Conservation (phyloP, 768 basidiomycete genomes). For the Cystobasidiopsis lactophilus region DNA sequence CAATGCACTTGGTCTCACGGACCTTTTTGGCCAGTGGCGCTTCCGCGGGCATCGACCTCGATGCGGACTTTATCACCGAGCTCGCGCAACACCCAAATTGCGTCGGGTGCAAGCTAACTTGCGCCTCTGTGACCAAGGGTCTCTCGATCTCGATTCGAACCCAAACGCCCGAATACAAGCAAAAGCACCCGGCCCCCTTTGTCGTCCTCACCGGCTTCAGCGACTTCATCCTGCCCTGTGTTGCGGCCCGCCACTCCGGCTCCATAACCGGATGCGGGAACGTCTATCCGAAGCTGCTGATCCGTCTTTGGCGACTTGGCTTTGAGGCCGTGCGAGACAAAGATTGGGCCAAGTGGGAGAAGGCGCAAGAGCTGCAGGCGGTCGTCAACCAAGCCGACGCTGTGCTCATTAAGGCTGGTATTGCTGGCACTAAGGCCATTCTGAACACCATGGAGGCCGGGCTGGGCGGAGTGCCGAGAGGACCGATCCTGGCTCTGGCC, state of each 20-base stretch:
- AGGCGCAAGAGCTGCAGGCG: constrained; percentile 25
- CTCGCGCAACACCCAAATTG: constrained; percentile 62
- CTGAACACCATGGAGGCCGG: constrained; percentile 23
- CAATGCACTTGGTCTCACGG: background rate
- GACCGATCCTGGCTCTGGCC: constrained; percentile 24
- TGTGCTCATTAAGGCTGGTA: constrained; percentile 25
- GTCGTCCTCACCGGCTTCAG: constrained; percentile 49
- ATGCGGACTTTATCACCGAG: constrained; percentile 48
- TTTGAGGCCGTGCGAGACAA: constrained; percentile 21
- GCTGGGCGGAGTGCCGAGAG: constrained; percentile 22
- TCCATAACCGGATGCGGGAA: constrained; percentile 35
- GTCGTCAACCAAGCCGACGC: constrained; percentile 25
- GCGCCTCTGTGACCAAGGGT: constrained; percentile 64
- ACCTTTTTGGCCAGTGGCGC: constrained; percentile 1
- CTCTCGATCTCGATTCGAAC: constrained; percentile 44
- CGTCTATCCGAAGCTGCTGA: constrained; percentile 27
- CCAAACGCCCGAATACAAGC: constrained; percentile 22
- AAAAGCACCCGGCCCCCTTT: constrained; percentile 21
- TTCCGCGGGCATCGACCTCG: constrained; percentile 48
- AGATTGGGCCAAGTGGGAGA: constrained; percentile 19
- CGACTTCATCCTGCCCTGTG: constrained; percentile 41
- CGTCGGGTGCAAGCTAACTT: constrained; percentile 61
- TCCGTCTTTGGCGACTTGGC: constrained; percentile 24
- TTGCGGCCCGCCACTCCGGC: constrained; percentile 42
- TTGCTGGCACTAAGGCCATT: constrained; percentile 25